A percentile compares a stretch with the other conserved stretches of the same genome.
phyloP scores from a whole-genome alignment of 116 monocot genomes.

The Iris pallida region DNA sequence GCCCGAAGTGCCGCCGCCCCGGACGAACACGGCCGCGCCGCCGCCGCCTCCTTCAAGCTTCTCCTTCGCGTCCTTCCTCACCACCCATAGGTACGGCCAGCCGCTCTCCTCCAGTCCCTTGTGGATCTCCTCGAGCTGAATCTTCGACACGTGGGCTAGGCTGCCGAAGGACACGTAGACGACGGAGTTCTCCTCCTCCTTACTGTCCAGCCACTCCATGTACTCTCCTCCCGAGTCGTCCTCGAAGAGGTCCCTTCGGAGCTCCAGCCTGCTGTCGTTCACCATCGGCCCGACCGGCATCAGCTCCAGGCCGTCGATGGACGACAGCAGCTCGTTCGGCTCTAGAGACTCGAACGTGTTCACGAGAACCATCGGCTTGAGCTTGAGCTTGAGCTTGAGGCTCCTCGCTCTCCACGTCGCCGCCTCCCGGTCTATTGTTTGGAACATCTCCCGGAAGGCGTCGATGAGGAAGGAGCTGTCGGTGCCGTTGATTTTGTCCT shows the following conservation, averaged over 20 bases:
- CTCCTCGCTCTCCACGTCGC: neutral
- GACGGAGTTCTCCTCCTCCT: slow-evolving; percentile 34
- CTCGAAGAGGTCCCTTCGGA: slow-evolving; percentile 28
- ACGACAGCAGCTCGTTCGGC: too few relatives aligned
- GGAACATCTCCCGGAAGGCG: neutral
- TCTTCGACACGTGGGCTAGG: slow-evolving; percentile 4
- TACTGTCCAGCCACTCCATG: slow-evolving; percentile 43
- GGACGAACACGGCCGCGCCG: slow-evolving; percentile 9
- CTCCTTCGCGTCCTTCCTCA: slow-evolving; percentile 19
- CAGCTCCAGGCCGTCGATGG: neutral
- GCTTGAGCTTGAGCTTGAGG: too few relatives aligned
- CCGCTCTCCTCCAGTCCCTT: slow-evolving; percentile 13
- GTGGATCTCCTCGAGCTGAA: slow-evolving; percentile 24
- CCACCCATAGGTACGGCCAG: slow-evolving; percentile 32
- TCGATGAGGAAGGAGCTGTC: neutral
- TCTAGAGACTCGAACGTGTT: slow-evolving; percentile 14
- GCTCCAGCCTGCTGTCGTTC: too few relatives aligned
- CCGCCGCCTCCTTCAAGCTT: neutral
- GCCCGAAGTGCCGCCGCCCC: too few relatives aligned
- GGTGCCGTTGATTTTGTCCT: neutral
- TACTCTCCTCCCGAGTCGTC: slow-evolving; percentile 14
- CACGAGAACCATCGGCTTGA: slow-evolving; percentile 14
- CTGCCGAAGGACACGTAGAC: slow-evolving; percentile 48
- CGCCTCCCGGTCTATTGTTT: neutral
- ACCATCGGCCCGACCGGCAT: slow-evolving; percentile 2